Evolutionary conservation across 768 basidiomycete species (phyloP).

Genomic region (Leccinum ochraceum): DNA sequence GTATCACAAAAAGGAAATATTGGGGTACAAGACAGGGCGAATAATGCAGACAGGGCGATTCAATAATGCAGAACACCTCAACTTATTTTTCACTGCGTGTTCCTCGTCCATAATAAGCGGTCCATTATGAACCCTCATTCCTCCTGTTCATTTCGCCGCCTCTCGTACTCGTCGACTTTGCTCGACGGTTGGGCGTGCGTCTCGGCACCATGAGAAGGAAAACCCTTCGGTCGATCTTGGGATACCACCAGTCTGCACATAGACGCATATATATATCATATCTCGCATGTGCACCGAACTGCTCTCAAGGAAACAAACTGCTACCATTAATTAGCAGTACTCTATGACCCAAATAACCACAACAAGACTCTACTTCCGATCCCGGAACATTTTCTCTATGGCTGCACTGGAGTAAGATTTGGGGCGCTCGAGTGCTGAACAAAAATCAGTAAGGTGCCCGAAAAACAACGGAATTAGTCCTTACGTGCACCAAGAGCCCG

Average conservation of each 20-base stretch:
- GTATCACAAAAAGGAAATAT: no score
- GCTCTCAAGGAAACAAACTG: neutral
- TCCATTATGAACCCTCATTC: slow-evolving; percentile 87
- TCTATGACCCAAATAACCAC: neutral
- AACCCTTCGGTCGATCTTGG: slow-evolving; percentile 49
- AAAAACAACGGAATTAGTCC: slow-evolving; percentile 31
- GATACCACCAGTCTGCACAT: slow-evolving; percentile 8
- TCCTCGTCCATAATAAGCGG: slow-evolving; percentile 82
- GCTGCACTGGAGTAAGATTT: slow-evolving; percentile 87
- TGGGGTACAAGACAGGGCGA: no score
- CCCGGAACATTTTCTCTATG: slow-evolving; percentile 77
- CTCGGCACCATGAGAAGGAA: slow-evolving; percentile 40
- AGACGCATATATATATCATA: neutral
- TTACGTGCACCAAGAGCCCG: slow-evolving; percentile 88
- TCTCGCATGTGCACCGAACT: neutral
- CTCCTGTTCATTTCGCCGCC: slow-evolving; percentile 59
- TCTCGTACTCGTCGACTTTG: slow-evolving; percentile 36
- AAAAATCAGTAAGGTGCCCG: neutral
- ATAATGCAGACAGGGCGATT: no score
- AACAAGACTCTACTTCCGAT: slow-evolving; percentile 21
- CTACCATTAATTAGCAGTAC: neutral
- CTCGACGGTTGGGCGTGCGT: slow-evolving; percentile 17
- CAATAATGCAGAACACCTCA: slow-evolving; percentile 28
- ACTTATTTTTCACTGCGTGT: slow-evolving; percentile 68
- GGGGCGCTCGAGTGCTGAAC: slow-evolving; percentile 80